Base-by-base conservation (phyloP, 441 rosid genomes). In the Melastoma candidum region DNA sequence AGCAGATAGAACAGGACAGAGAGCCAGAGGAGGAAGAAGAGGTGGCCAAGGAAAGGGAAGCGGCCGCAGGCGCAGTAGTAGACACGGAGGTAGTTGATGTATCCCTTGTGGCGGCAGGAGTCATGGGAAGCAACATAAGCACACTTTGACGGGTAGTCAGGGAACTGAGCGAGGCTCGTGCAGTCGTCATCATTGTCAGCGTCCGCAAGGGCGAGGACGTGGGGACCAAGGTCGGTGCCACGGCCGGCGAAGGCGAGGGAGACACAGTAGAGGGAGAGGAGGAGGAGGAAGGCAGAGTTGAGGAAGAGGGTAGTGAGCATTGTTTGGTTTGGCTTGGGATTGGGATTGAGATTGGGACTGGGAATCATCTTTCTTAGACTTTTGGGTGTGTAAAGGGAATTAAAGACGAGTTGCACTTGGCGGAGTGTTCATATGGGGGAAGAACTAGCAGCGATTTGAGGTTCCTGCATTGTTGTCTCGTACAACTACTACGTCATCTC, bases 1-100 rank as follows among this genome's bases (percentile, higher is more conserved):
- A 90, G 51, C 25, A 90, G 64, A 66, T 87, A 87, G 74, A 90
- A 90, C 56, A 87, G 64, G 64, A 84, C 78, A 56, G 69, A 43
- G 2, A 90, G 82, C 97, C 96, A 87, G 7, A 71, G 50, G 11
- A 75, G 65, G 48, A 84, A 73, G 17, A 80, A 44, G 32, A 45
- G 54, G 57, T 77, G 66, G 2, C 90, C 96, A 45, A 78, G 70
- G n/a, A 78, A n/a, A 26, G 81, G 75, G 55, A 62, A 64, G 26
- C 68, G 39, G 22, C 90, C 92, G 54, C 70, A 85, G 50, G 70
- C 66, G 64, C 96, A 90, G 25, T 81, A 87, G 67, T 75, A 90
- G 51, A 90, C 73, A 66, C 73, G 68, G 64, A 86, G 97, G 65
- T 84, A 90, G 78, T 83, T 80, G 54, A 90, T 73, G 51, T 87